Evolutionary conservation across 1,139 yeast species (phyloP).

Genomic region (Debaryomyces psychrophilus): DNA sequence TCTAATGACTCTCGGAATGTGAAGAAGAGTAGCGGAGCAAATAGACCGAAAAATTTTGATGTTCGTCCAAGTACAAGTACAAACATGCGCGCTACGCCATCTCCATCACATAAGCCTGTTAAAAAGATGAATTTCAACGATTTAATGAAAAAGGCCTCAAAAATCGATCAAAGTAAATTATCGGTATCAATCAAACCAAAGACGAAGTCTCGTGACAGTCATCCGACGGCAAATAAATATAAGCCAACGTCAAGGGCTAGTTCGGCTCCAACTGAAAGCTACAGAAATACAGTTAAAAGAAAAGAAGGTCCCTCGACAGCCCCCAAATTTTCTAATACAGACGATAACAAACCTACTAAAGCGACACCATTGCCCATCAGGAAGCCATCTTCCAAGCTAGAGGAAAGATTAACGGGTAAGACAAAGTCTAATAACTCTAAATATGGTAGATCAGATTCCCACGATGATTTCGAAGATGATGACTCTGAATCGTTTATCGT

Average conservation of each 20-base stretch:
- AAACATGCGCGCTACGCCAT: constrained; percentile 15
- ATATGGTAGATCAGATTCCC: constrained; percentile 15
- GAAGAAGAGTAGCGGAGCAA: not conserved
- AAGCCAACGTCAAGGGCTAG: constrained; percentile 15
- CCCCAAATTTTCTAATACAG: not conserved
- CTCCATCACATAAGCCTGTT: constrained; percentile 17
- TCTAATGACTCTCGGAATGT: not conserved
- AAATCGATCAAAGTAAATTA: constrained; percentile 48
- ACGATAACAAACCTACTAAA: not conserved
- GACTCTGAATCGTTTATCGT: constrained; percentile 57
- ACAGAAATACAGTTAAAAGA: not conserved
- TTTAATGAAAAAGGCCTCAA: constrained; percentile 71
- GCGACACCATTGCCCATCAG: constrained; percentile 17
- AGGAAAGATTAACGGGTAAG: constrained; percentile 26
- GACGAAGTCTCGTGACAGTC: constrained; percentile 33
- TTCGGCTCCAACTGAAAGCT: constrained; percentile 5
- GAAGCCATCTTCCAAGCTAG: constrained; percentile 28
- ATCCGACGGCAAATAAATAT: constrained; percentile 19
- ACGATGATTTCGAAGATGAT: constrained; percentile 30
- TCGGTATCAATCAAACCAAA: constrained; percentile 40
- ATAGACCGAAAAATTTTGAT: not conserved
- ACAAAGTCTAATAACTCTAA: constrained; percentile 14
- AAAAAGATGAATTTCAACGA: constrained; percentile 66
- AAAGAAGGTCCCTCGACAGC: constrained; percentile 1
- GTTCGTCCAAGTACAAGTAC: not conserved